Conservation (phyloP, 148 eudicot genomes). For the Bassia scoparia region DNA sequence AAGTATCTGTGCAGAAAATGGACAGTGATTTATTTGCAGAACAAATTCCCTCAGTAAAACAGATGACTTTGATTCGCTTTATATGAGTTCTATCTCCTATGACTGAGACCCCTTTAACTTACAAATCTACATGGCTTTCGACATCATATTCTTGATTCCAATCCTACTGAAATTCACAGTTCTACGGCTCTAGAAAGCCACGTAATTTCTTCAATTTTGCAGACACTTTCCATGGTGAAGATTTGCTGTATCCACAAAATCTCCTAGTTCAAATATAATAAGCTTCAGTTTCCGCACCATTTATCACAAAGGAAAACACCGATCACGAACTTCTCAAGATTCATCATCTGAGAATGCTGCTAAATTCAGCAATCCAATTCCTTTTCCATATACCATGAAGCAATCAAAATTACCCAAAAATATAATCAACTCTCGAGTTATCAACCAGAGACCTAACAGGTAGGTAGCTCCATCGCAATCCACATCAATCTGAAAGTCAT, state of each 20-base stretch:
- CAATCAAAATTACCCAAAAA: slow-evolving; percentile 15
- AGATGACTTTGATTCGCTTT: slow-evolving; percentile 15
- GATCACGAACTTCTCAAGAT: slow-evolving; percentile 15
- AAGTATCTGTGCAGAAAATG: slow-evolving; percentile 25
- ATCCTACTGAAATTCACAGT: slow-evolving; percentile 12
- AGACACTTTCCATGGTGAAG: slow-evolving; percentile 10
- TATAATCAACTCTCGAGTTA: slow-evolving; percentile 17
- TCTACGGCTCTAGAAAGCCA: slow-evolving; percentile 1
- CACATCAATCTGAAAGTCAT: slow-evolving; percentile 11
- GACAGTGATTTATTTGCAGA: slow-evolving; percentile 37
- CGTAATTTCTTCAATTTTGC: slow-evolving; percentile 8
- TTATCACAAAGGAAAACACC: slow-evolving; percentile 17
- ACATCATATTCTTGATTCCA: slow-evolving; percentile 29
- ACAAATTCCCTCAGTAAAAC: slow-evolving; percentile 19
- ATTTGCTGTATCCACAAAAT: slow-evolving; percentile 6
- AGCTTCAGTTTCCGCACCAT: slow-evolving; percentile 13
- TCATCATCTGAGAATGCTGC: slow-evolving; percentile 22
- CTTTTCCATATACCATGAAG: slow-evolving; percentile 32
- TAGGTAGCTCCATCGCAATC: slow-evolving; percentile 16
- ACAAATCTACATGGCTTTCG: slow-evolving; percentile 40
- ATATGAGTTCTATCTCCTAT: slow-evolving; percentile 29
- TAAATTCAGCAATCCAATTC: slow-evolving; percentile 20
- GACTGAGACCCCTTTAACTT: slow-evolving; percentile 26
- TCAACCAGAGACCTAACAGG: slow-evolving; percentile 27
- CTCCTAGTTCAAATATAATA: slow-evolving; percentile 12